Evolutionary conservation across 257 asterid species (phyloP), one percentile per base, ranked within the genome.

Genomic region (Gentiana straminea): DNA sequence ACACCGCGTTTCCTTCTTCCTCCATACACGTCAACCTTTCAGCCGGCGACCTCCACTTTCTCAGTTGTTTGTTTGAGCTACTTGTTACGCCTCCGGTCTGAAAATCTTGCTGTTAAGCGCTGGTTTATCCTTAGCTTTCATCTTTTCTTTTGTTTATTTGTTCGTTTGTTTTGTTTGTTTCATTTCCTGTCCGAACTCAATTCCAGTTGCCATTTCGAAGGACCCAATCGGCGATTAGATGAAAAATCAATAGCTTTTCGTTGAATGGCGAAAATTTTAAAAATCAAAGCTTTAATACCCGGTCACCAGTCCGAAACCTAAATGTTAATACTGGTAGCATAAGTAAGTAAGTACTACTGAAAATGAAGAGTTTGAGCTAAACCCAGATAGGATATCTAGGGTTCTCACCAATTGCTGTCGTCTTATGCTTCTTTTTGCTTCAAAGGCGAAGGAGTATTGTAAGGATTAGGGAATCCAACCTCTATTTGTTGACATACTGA

Each of bases 231-330:
- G 0, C 35, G 55, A 54, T 57, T 58, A 6, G 46, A 49, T 56
- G 65, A 63, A 50, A 56, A 34, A 37, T 63, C 62, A 36, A 48
- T 54, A 54, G 37, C 13, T 45, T 62, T 58, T 38, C 43, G n/a
- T 33, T 64, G 51, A 62, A 83, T 83, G 94, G 82, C 76, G 7
- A 64, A 54, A 74, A 58, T 68, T 73, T 74, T 72, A 77, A 60
- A 35, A 55, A 64, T 43, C 58, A 41, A 41, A 41, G 37, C 61
- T 9, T 64, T 33, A 69, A 58, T 12, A 62, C 36, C 58, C 37
- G 46, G 46, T 7, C 46, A 41, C 8, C 63, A 45, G 55, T 73
- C 64, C 70, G 66, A 60, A 68, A 43, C 44, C 80, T 86, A 57
- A 69, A 59, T 54, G 64, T 76, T 43, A 62, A 77, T 64, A 51